Base-by-base conservation (phyloP, 805 yeast species). In the Wilhelminamyces savonicus region DNA sequence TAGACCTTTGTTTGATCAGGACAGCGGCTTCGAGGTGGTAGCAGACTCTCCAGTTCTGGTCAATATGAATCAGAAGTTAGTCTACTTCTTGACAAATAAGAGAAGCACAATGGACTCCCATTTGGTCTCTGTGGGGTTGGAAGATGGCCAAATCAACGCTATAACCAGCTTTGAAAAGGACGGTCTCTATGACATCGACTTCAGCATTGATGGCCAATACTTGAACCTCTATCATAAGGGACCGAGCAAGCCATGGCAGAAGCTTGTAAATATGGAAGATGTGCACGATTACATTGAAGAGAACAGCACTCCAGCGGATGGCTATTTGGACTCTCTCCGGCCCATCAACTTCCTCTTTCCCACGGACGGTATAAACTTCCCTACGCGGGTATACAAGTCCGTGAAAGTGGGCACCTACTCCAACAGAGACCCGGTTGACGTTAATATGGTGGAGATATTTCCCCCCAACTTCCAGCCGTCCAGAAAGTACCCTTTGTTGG, bases 401-500 rank as follows among this genome's bases (percentile, higher is more conserved):
- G 40, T 59, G 14, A 41, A 39, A 7, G 52, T 52, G 3, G 62
- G 52, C 5, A 44, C 41, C 14, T 41, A 43, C 3, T 66, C 56
- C 31, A 66, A 62, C 7, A 47, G 39, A 3, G 16, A 30, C 5
- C 33, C 39, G 6, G 41, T 69, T 2, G 43, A 41, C 6, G 47
- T 78, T 5, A 72, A 78, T 44, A 65, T 76, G 31, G 53, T 78
- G 23, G 88, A 82, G 44, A 73, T 77, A 7, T 59, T 69, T 24
- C 94, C 94, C 0, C 66, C 68, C 0, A 59, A 62, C 26, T 73
- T 79, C 41, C 58, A 76, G 37, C 54, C 67, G 2, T 40, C 40
- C 1, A 27, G 35, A 22, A 66, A 69, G 37, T 74, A 81, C 43
- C 88, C 92, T 0, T 37, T 83, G 9, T 51, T 83, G 24, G 85